Evolutionary conservation across 805 yeast species (phyloP).

Genomic region (Isabelozyma heimii): DNA sequence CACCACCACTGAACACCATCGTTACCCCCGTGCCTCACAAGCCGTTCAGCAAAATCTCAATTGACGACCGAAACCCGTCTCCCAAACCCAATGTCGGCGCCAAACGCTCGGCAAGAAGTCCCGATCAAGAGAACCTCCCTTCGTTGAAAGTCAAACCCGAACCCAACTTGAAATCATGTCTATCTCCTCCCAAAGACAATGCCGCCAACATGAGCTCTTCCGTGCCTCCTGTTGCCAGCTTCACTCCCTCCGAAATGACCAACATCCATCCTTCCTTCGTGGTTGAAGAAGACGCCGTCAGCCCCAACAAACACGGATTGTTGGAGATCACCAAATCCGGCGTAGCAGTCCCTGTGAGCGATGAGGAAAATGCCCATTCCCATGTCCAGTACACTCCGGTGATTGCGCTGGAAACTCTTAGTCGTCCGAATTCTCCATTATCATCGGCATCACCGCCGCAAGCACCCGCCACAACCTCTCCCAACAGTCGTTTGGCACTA

Average conservation of each 20-base stretch:
- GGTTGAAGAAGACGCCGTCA: slow-evolving; percentile 10
- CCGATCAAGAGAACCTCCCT: neutral
- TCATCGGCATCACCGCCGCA: slow-evolving; percentile 2
- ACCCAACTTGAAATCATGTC: slow-evolving; percentile 16
- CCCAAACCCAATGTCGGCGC: neutral
- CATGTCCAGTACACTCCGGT: slow-evolving; percentile 3
- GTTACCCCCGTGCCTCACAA: neutral
- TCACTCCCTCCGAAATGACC: neutral
- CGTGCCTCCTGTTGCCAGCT: neutral
- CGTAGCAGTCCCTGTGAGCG: neutral
- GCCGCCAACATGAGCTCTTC: neutral
- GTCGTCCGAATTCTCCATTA: neutral
- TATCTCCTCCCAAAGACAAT: slow-evolving; percentile 3
- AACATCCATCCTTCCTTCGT: slow-evolving; percentile 11
- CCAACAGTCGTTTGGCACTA: neutral
- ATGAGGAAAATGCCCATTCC: slow-evolving; percentile 2
- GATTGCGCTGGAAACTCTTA: neutral
- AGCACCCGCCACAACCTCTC: slow-evolving; percentile 1
- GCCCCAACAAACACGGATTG: slow-evolving; percentile 18
- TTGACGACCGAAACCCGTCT: neutral
- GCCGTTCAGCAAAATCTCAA: neutral
- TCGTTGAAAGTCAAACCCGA: slow-evolving; percentile 10
- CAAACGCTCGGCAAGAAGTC: neutral
- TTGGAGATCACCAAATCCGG: slow-evolving; percentile 3
- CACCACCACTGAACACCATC: neutral